These are phyloP conservation scores for Lablab purpureus DNA, from an alignment of 306 rosid species.

Conservation along the genomic window DNA sequence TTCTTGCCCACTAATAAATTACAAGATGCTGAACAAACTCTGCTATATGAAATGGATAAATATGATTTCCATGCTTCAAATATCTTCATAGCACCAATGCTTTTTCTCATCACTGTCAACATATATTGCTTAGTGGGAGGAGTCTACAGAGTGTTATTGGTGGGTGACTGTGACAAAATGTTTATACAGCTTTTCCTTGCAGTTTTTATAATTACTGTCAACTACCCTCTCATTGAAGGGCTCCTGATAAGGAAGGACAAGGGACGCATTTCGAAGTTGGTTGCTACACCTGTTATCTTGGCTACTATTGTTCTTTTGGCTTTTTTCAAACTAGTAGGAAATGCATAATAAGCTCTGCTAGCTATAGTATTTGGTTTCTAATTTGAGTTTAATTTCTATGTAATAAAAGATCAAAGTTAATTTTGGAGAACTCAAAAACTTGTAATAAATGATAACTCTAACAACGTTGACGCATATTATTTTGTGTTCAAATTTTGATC, in stretches of 20 bases:
- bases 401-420: background rate
- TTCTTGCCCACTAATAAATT: conserved; percentile 74
- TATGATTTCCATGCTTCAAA: conserved; percentile 65
- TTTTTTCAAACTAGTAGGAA: background rate
- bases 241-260: conserved; percentile 53
- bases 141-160: conserved; percentile 44
- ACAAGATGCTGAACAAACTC: conserved; percentile 51
- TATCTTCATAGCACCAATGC: conserved; percentile 66
- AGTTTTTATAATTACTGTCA: conserved; percentile 39
- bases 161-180: conserved; percentile 49
- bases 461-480: background rate
- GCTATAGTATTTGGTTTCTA: background rate
- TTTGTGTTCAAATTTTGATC: too few relatives aligned
- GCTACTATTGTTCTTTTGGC: conserved; percentile 23
- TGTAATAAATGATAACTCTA: background rate
- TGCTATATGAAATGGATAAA: conserved; percentile 58
- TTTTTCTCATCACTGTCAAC: conserved; percentile 55
- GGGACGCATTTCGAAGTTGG: conserved; percentile 46
- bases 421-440: background rate
- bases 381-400: background rate
- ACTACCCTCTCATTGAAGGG: conserved; percentile 59
- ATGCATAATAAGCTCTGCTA: conserved; percentile 10
- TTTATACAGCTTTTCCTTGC: conserved; percentile 49
- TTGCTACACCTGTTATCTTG: conserved; percentile 39
- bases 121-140: conserved; percentile 57